Evolutionary conservation across 768 basidiomycete species (phyloP).

Genomic region (Russula emetica): DNA sequence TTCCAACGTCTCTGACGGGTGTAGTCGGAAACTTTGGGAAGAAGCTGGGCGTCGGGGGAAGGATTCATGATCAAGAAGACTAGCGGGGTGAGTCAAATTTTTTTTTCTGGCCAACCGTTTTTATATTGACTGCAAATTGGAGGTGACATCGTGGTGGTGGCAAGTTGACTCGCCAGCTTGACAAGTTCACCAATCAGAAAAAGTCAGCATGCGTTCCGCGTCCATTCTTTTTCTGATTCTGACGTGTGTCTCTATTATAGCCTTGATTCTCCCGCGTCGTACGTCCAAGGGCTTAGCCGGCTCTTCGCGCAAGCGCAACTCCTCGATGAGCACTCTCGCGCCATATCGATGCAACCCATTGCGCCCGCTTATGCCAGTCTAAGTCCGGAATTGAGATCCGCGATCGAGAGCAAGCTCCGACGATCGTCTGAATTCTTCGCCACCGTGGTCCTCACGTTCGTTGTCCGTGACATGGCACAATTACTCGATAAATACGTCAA

Average conservation of each 20-base stretch:
- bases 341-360: constrained; percentile 57
- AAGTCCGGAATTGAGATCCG: constrained; percentile 54
- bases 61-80: constrained; percentile 81
- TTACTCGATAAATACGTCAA: constrained; percentile 90
- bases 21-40: constrained; percentile 79
- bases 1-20: constrained; percentile 68
- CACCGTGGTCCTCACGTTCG: constrained; percentile 81
- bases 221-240: background rate
- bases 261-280: constrained; percentile 82
- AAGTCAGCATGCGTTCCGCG: constrained; percentile 50
- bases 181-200: constrained; percentile 85
- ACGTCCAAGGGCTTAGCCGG: constrained; percentile 69
- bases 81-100: constrained; percentile 50
- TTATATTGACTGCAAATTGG: constrained; percentile 2
- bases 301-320: constrained; percentile 73
- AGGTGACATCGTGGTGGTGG: constrained; percentile 67
- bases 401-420: constrained; percentile 70
- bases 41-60: constrained; percentile 85
- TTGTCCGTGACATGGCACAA: constrained; percentile 81
- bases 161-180: constrained; percentile 68
- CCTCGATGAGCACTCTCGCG: constrained; percentile 84
- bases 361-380: constrained; percentile 73
- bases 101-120: background rate
- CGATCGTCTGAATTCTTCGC: constrained; percentile 90
- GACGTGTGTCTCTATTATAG: constrained; percentile 39